Percentiles rank a stretch among this genome's conserved stretches.
Conservation (phyloP, 805 yeast species). For the Barnettozyma sucrosica region DNA sequence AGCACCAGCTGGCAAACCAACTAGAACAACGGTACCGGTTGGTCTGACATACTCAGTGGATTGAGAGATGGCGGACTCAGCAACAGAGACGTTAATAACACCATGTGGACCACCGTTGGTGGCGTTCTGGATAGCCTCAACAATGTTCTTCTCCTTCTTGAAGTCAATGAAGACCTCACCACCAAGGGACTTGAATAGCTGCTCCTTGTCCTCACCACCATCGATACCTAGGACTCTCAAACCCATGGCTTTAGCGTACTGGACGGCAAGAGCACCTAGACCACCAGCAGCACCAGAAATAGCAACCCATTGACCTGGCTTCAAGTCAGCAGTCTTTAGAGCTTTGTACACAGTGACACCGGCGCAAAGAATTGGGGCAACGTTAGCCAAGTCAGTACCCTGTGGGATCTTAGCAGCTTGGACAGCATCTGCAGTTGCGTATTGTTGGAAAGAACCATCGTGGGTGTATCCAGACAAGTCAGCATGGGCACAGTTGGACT, state of each 20-base stretch:
- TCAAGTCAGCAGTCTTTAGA: constrained; percentile 66
- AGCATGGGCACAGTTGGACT: constrained; percentile 66
- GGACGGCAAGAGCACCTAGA: constrained; percentile 67
- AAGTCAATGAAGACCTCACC: constrained; percentile 62
- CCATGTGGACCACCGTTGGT: constrained; percentile 77
- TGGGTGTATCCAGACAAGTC: constrained; percentile 82
- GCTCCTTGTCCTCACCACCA: constrained; percentile 59
- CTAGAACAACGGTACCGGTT: constrained; percentile 64
- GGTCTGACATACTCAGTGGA: constrained; percentile 58
- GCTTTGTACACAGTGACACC: constrained; percentile 93
- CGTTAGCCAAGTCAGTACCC: constrained; percentile 67
- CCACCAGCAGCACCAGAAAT: constrained; percentile 80
- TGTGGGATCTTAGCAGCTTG: constrained; percentile 79
- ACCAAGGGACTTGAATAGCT: constrained; percentile 51
- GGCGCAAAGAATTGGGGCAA: constrained; percentile 84
- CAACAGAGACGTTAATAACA: constrained; percentile 69
- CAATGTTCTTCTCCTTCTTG: constrained; percentile 48
- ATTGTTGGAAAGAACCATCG: constrained; percentile 89
- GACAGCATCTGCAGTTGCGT: constrained; percentile 81
- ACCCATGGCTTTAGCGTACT: constrained; percentile 76
- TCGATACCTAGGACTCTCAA: constrained; percentile 66
- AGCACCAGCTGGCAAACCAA: constrained; percentile 80
- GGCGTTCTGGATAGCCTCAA: constrained; percentile 45
- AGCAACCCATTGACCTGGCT: constrained; percentile 72
- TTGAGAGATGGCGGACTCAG: constrained; percentile 59